A percentile compares a stretch with the other conserved stretches of the same genome.
Evolutionary conservation across 352 stramenopile genomes (phyloP).

Genomic region (Saprolegnia diclina): DNA sequence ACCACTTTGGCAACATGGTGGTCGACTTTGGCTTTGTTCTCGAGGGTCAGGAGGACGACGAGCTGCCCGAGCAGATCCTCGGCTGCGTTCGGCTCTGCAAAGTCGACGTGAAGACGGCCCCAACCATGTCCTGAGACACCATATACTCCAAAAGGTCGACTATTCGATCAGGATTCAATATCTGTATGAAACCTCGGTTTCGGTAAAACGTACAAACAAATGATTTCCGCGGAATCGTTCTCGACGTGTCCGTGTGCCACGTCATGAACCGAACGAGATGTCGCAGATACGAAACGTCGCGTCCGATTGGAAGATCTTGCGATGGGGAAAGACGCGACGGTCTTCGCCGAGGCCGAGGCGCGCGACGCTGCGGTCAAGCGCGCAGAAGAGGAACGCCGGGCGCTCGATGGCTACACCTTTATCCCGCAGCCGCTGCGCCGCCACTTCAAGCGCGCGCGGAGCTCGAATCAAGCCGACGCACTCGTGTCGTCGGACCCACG

Average conservation of each 20-base stretch:
- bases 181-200: background rate
- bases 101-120: constrained; percentile 54
- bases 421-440: constrained; percentile 40
- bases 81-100: constrained; percentile 69
- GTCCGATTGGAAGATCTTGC: too few species aligned
- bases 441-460: constrained; percentile 41
- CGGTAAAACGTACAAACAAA: too few species aligned
- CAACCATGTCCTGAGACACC: constrained; percentile 13
- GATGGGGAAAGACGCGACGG: constrained; percentile 15
- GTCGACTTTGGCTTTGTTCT: constrained; percentile 81
- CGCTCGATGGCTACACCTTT: constrained; percentile 37
- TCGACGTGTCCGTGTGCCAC: too few species aligned
- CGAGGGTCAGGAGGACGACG: constrained; percentile 67
- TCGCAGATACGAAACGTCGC: too few species aligned
- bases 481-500: constrained; percentile 18
- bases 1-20: constrained; percentile 75
- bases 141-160: background rate
- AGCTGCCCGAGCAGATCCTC: constrained; percentile 73
- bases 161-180: background rate
- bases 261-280: too few species aligned
- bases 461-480: constrained; percentile 25
- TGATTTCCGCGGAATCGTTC: too few species aligned
- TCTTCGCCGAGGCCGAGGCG: constrained; percentile 19
- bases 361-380: background rate
- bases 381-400: constrained; percentile 5